phyloP scores from a whole-genome alignment of 2,329 filamentous ascomycete species.

The Pseudocercospora musae region DNA sequence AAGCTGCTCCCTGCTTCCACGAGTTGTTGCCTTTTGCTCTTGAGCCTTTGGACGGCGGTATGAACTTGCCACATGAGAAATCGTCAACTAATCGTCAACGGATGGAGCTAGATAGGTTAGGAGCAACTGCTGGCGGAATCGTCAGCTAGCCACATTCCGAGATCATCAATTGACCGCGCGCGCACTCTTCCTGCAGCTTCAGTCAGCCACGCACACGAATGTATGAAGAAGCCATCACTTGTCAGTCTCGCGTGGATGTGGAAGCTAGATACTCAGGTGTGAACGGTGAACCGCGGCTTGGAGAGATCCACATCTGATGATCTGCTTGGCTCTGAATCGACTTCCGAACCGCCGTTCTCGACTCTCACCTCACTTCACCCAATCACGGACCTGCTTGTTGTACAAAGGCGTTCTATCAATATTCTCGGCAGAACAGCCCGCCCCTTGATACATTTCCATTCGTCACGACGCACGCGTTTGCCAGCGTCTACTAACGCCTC shows the following conservation, averaged over 20 bases:
- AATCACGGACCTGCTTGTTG: background rate
- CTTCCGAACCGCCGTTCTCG: background rate
- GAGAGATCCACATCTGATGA: background rate
- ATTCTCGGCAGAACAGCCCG: background rate
- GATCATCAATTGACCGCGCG: background rate
- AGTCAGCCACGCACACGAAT: background rate
- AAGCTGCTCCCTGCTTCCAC: background rate
- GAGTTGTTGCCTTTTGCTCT: background rate
- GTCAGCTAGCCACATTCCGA: background rate
- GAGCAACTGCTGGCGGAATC: background rate
- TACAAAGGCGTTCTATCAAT: background rate
- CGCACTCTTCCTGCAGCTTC: background rate
- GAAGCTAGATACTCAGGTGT: background rate
- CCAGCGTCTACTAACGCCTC: background rate
- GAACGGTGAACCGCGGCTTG: background rate
- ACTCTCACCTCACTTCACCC: background rate
- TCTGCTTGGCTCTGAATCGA: background rate
- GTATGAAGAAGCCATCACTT: background rate
- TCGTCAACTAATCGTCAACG: background rate
- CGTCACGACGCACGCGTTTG: background rate
- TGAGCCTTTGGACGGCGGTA: background rate
- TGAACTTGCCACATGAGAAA: background rate
- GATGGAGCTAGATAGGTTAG: background rate
- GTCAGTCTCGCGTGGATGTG: background rate
- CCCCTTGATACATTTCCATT: background rate